phyloP scores from a whole-genome alignment of 495 filamentous ascomycete genomes.

The Tuber umbilicatum region DNA sequence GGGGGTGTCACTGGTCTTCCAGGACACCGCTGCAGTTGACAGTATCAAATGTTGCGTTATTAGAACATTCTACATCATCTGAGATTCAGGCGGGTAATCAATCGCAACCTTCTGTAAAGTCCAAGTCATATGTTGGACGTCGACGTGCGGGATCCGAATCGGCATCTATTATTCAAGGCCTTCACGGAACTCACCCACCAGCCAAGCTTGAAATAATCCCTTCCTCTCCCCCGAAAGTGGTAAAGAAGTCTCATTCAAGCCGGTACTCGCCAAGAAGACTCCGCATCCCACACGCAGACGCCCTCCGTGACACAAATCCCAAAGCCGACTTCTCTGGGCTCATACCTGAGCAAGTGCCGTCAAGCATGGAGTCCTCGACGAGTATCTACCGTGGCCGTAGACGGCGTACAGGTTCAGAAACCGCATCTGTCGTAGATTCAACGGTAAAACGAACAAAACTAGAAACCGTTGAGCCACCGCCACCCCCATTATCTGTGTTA shows the following conservation, averaged over 20 bases:
- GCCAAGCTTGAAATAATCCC: background rate
- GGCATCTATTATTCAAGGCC: background rate
- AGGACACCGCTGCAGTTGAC: background rate
- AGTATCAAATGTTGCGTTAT: constrained; percentile 1
- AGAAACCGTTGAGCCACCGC: background rate
- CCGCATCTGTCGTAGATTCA: background rate
- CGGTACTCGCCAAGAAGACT: background rate
- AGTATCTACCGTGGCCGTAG: background rate
- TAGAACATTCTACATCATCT: background rate
- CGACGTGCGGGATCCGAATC: background rate
- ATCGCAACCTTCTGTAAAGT: background rate
- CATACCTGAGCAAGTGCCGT: background rate
- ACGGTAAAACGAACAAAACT: background rate
- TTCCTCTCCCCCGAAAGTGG: background rate
- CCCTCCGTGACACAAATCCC: background rate
- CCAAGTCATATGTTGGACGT: background rate
- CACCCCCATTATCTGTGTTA: background rate
- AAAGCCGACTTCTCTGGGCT: background rate
- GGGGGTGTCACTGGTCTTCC: background rate
- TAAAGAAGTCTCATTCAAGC: background rate
- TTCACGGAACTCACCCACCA: background rate
- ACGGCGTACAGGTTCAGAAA: background rate
- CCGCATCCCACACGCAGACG: background rate
- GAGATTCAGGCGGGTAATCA: background rate
- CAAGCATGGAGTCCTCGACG: background rate